phyloP scores from a whole-genome alignment of 441 rosid genomes.

The Corymbia citriodora region DNA sequence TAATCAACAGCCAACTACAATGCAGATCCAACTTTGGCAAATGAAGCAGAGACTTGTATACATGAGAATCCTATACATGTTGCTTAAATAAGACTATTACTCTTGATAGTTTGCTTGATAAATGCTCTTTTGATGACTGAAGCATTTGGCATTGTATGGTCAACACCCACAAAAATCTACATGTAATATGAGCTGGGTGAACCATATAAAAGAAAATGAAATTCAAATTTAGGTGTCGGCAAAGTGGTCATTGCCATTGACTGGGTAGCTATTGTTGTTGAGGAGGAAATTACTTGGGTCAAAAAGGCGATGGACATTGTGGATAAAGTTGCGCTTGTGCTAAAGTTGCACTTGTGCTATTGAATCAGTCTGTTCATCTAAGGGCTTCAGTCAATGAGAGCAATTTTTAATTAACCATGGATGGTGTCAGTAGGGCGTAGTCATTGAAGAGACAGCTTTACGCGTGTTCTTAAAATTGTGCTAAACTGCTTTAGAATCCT shows the following conservation, averaged over 20 bases:
- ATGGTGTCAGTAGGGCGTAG: neutral
- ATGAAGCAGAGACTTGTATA: neutral
- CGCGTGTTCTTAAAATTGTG: neutral
- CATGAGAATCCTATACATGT: neutral
- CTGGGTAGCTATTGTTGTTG: neutral
- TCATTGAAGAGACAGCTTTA: neutral
- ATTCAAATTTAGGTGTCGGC: neutral
- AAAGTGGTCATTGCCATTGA: neutral
- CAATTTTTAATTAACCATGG: neutral
- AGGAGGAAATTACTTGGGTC: neutral
- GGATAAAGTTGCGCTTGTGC: neutral
- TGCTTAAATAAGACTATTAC: neutral
- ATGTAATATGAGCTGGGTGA: neutral
- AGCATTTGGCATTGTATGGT: neutral
- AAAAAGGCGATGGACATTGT: neutral
- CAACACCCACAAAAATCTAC: neutral
- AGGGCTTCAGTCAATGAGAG: neutral
- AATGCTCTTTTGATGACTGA: neutral
- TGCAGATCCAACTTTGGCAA: neutral
- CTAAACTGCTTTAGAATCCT: neutral
- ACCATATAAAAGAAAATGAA: neutral
- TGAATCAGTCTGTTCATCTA: neutral
- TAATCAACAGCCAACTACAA: neutral
- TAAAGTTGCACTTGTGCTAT: neutral
- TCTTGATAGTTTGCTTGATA: neutral